Conservation (phyloP, 768 basidiomycete species). For the Boletus rex-veris region DNA sequence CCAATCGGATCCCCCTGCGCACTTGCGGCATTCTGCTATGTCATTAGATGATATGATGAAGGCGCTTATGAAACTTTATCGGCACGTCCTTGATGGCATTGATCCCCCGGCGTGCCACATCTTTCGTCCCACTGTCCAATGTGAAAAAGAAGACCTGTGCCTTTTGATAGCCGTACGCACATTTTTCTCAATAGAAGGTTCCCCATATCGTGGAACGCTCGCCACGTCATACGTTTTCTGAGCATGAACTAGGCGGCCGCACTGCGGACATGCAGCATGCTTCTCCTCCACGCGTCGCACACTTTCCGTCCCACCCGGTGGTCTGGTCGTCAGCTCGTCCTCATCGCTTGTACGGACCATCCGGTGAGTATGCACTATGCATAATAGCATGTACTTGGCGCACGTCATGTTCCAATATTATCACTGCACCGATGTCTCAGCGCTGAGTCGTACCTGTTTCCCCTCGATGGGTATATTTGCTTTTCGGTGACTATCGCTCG, state of each 20-base stretch:
- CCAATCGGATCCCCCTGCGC: conserved; percentile 9
- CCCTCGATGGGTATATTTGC: conserved; percentile 2
- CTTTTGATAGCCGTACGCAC: conserved; percentile 21
- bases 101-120: conserved; percentile 22
- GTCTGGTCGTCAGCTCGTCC: background rate
- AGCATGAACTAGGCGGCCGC: conserved; percentile 16
- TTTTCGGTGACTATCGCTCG: background rate
- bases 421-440: conserved; percentile 8
- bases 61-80: conserved; percentile 30
- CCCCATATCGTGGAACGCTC: conserved; percentile 16
- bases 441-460: background rate
- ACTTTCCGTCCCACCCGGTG: background rate
- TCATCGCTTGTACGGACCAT: background rate
- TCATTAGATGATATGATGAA: conserved; percentile 23
- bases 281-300: conserved; percentile 2
- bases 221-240: conserved; percentile 18
- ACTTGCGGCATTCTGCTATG: conserved; percentile 18
- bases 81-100: conserved; percentile 24
- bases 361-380: background rate
- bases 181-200: conserved; percentile 20
- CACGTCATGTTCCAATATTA: conserved; percentile 11
- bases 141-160: conserved; percentile 23
- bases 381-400: background rate
- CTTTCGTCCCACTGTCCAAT: conserved; percentile 17
- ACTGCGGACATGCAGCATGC: conserved; percentile 23